phyloP scores from a whole-genome alignment of 306 rosid species.

The Citrullus amarus region DNA sequence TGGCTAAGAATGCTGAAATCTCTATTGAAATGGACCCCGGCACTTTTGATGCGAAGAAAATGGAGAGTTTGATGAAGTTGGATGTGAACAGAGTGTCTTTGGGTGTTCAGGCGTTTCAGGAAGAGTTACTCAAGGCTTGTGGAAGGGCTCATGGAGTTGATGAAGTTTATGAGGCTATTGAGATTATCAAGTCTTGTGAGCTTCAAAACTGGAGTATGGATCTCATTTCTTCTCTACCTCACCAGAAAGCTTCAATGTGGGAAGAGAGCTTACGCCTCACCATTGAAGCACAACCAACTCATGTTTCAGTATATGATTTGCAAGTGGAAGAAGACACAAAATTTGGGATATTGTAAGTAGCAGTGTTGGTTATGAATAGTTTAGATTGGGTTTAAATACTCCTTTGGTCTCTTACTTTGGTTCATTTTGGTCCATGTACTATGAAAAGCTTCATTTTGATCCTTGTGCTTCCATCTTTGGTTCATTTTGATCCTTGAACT shows the following conservation, averaged over 20 bases:
- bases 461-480: too few species aligned
- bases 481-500: rapidly evolving
- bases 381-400: not conserved
- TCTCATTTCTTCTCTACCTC: conserved; percentile 82
- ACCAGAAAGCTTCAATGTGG: conserved; percentile 75
- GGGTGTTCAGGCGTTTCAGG: conserved; percentile 95
- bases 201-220: conserved; percentile 86
- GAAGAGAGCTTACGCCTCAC: conserved; percentile 68
- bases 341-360: conserved; percentile 65
- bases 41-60: conserved; percentile 60
- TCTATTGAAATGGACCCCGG: conserved; percentile 99
- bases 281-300: conserved; percentile 53
- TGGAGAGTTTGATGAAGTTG: conserved; percentile 40
- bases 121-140: conserved; percentile 62
- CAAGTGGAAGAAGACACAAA: conserved; percentile 86
- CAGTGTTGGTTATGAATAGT: not conserved
- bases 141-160: conserved; percentile 77
- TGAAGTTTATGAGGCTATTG: conserved; percentile 75
- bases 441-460: too few species aligned
- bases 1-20: conserved; percentile 47
- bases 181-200: conserved; percentile 51
- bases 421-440: too few species aligned
- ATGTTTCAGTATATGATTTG: conserved; percentile 83
- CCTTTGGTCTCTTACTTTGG: too few species aligned
- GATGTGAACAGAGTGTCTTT: conserved; percentile 84